Percentiles rank a stretch among this genome's conserved stretches.
These are phyloP conservation scores for Globisporangium canariense DNA, from an alignment of 352 stramenopile genomes.

Conservation along the genomic window DNA sequence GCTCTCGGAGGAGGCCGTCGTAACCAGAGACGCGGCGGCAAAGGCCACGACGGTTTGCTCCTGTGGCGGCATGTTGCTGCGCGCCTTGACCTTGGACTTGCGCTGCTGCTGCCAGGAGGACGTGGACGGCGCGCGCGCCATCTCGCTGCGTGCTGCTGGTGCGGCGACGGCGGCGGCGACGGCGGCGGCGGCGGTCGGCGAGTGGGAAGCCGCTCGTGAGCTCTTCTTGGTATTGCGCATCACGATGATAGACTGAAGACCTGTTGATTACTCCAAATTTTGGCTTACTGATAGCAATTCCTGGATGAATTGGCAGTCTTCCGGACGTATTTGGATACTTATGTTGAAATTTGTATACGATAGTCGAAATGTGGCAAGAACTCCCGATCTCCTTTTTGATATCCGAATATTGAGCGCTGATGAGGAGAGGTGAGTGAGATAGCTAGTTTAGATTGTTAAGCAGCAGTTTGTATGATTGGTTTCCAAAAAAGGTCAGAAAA, in stretches of 20 bases:
- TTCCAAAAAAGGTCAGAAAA: neutral
- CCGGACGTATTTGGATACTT: neutral
- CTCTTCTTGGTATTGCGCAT: slow-evolving; percentile 9
- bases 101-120: neutral
- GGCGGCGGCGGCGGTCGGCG: neutral
- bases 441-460: neutral
- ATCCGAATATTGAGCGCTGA: neutral
- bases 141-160: neutral
- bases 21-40: neutral
- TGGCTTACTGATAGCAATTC: neutral
- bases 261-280: too few species aligned
- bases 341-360: neutral
- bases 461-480: neutral
- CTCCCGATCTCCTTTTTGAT: neutral
- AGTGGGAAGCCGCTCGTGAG: neutral
- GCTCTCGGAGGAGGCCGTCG: neutral
- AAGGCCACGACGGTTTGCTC: neutral
- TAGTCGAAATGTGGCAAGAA: neutral
- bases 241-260: neutral
- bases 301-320: neutral
- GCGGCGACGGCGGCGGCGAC: too few species aligned
- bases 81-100: slow-evolving; percentile 5
- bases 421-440: neutral
- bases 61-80: neutral
- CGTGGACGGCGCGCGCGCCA: slow-evolving; percentile 5